A percentile compares a stretch with the other conserved stretches of the same genome.
Evolutionary conservation across 2,329 filamentous ascomycete genomes (phyloP).

Genomic region (Apiospora saccharicola): DNA sequence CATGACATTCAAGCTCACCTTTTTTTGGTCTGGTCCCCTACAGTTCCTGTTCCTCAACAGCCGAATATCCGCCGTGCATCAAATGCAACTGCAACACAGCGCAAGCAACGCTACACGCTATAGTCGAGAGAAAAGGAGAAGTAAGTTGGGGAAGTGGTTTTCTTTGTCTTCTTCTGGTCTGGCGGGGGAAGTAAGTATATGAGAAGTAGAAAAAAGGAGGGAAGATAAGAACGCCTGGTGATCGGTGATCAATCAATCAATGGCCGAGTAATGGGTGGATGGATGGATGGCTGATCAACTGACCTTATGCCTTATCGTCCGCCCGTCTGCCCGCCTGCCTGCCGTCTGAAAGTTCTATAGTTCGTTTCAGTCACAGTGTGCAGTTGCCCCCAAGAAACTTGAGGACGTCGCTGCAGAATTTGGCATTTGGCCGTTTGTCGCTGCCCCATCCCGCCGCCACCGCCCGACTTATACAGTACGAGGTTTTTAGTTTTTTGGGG

Average conservation of each 20-base stretch:
- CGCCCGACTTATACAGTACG: conserved; percentile 8
- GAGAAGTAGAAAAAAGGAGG: not conserved
- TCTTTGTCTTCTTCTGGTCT: not conserved
- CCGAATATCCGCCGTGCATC: conserved; percentile 5
- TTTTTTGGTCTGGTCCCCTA: not conserved
- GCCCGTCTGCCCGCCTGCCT: not conserved
- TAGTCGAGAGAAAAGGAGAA: not conserved
- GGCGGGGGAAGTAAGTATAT: not conserved
- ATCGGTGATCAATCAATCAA: not conserved
- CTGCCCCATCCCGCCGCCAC: not conserved
- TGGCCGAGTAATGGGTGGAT: not conserved
- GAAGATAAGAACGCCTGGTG: conserved; percentile 3
- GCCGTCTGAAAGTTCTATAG: not conserved
- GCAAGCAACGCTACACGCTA: not conserved
- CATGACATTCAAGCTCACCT: not conserved
- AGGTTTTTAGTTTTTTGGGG: not conserved
- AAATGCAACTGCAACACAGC: not conserved
- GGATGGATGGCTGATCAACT: conserved; percentile 14
- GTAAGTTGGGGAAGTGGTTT: not conserved
- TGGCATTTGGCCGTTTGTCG: not conserved
- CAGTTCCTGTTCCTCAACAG: not conserved
- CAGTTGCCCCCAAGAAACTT: not conserved
- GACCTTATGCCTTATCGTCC: conserved; percentile 13
- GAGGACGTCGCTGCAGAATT: not conserved
- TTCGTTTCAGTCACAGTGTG: conserved; percentile 16